Conservation (phyloP, 345 rosid genomes). For the Eucalyptus polyanthemos region DNA sequence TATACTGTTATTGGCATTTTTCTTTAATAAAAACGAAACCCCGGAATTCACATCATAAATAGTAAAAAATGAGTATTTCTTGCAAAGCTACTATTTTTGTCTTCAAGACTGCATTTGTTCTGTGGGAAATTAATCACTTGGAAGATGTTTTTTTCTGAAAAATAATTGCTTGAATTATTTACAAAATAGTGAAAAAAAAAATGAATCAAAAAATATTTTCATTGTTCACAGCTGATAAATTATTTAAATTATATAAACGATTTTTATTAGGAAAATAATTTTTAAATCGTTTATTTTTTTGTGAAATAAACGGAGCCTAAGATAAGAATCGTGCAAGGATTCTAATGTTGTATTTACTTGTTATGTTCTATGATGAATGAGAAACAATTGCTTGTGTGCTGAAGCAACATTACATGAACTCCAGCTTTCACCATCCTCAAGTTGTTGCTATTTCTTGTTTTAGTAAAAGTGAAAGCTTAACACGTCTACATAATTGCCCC, state of each 20-base stretch:
- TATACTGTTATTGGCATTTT: background rate
- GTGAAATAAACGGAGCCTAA: no score
- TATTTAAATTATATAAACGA: background rate
- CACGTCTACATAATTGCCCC: background rate
- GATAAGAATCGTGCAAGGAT: no score
- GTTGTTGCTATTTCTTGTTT: background rate
- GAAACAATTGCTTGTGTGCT: background rate
- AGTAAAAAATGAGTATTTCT: background rate
- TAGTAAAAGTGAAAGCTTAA: background rate
- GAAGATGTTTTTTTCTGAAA: background rate
- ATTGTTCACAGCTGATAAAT: rapidly evolving
- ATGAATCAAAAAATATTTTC: background rate
- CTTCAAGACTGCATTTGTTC: background rate
- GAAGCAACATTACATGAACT: background rate
- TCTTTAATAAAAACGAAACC: background rate
- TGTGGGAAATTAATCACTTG: background rate
- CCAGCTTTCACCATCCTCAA: background rate
- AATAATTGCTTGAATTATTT: background rate
- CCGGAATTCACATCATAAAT: background rate
- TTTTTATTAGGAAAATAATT: background rate
- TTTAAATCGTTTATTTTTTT: background rate
- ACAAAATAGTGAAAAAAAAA: background rate
- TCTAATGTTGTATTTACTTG: no score
- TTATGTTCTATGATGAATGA: background rate
- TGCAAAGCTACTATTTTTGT: background rate